Base-by-base conservation (phyloP, 2,329 filamentous ascomycete genomes). In the Epichloe gansuensis region DNA sequence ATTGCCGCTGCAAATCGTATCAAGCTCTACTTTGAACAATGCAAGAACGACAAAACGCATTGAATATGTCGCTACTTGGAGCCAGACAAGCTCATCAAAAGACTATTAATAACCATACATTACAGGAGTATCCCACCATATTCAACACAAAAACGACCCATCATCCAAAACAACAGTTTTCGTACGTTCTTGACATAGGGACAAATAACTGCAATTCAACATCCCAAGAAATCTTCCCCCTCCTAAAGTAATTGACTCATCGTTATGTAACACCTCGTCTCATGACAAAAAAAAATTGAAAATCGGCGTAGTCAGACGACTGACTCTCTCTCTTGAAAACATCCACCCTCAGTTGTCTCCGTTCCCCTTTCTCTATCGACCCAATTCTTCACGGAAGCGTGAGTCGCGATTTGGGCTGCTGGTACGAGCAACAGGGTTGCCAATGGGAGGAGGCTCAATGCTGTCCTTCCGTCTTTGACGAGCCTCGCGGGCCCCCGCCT, bases 311-410 rank as follows among this genome's bases (percentile, higher is more conserved):
- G 9, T 31, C 3, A 31, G 3, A 31, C 31, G 31, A 4, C 8
- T 31, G 8, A 31, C 31, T 31, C 31, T 8, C 31, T 4, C 31
- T 8, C 31, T 11, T 31, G 3, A 11, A 31, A 31, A 31, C 31
- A 8, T 11, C 9, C 31, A 31, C 3, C 31, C 31, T 31, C 31
- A 0, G 31, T 31, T 31, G 9, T 31, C 31, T 4, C 31, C 9
- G 31, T 11, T 31, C 31, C 27, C 31, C 31, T 31, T 27, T 39
- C 25, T 46, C 38, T 45, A 66, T 35, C 55, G 58, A 43, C 67
- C 61, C 51, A 82, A 72, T 55, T 77, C 74, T 66, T 84, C 81
- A 47, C 69, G 70, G 57, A 84, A 84, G 57, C 71, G 76, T 40
- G 80, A 80, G 55, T 78, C 77, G 50, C 80, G 68, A 4, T 66